Percentiles rank a stretch among this genome's conserved stretches.
Conservation (phyloP, 2,329 filamentous ascomycete genomes). For the Fonsecaea pugnacius region DNA sequence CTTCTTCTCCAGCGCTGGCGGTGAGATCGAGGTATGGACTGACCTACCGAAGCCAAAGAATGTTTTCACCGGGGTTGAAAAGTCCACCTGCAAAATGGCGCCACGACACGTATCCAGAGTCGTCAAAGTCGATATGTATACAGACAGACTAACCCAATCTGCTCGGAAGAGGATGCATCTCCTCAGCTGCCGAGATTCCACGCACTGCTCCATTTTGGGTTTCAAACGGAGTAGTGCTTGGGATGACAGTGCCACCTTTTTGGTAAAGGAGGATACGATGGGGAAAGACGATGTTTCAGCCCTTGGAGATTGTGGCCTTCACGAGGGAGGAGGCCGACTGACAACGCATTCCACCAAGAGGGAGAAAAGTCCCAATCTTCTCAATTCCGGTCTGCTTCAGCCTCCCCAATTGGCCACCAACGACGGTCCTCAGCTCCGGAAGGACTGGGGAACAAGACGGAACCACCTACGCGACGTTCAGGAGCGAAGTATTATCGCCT, state of each 20-base stretch:
- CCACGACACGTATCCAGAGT: conserved; percentile 19
- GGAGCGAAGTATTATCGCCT: conserved; percentile 5
- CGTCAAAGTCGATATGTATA: conserved; percentile 15
- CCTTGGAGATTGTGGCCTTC: conserved; percentile 4
- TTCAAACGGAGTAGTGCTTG: conserved; percentile 1
- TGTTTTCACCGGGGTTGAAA: conserved; percentile 21
- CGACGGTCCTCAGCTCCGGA: conserved; percentile 23
- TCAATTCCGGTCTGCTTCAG: conserved; percentile 14
- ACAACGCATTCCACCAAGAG: conserved; percentile 1
- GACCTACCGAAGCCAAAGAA: conserved; percentile 24
- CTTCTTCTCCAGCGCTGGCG: conserved; percentile 18
- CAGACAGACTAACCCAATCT: conserved; percentile 14
- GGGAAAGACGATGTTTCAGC: conserved; percentile 3
- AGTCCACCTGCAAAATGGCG: conserved; percentile 20
- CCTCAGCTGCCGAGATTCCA: conserved; percentile 17
- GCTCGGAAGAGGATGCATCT: conserved; percentile 20
- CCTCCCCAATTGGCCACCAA: conserved; percentile 19
- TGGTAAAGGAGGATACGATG: conserved; percentile 9
- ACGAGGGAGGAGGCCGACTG: conserved; percentile 9
- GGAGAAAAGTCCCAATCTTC: conserved; percentile 13
- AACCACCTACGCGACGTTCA: conserved; percentile 6
- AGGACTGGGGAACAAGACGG: conserved; percentile 14
- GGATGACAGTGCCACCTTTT: not conserved
- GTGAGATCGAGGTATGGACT: conserved; percentile 19
- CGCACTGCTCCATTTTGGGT: conserved; percentile 2